These are phyloP conservation scores for Arthrocladium fulminans DNA, from an alignment of 2,329 filamentous ascomycete genomes.

Conservation along the genomic window DNA sequence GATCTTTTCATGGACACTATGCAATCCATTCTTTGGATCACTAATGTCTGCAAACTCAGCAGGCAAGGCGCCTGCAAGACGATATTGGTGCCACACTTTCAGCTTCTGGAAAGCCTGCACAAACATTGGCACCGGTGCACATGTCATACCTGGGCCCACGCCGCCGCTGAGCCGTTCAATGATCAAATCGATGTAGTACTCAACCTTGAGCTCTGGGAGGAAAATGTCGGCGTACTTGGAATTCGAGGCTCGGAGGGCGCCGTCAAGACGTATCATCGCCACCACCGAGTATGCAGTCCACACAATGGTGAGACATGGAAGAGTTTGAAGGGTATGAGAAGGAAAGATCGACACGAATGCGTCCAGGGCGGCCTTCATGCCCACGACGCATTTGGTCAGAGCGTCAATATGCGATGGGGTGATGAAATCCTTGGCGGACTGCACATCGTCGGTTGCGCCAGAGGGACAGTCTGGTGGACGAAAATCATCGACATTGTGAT, in stretches of 20 bases:
- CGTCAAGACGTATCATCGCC: slow-evolving; percentile 64
- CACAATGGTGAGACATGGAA: slow-evolving; percentile 63
- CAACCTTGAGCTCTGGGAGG: slow-evolving; percentile 55
- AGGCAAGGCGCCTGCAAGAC: slow-evolving; percentile 28
- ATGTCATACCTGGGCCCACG: slow-evolving; percentile 53
- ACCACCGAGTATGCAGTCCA: slow-evolving; percentile 64
- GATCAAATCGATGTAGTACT: slow-evolving; percentile 59
- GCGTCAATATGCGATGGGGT: slow-evolving; percentile 56
- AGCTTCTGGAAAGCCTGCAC: slow-evolving; percentile 61
- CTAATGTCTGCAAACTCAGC: slow-evolving; percentile 7
- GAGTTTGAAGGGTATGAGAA: slow-evolving; percentile 39
- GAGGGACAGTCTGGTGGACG: slow-evolving; percentile 32
- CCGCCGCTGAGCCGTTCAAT: slow-evolving; percentile 60
- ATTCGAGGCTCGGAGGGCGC: slow-evolving; percentile 53
- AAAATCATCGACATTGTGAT: slow-evolving; percentile 50
- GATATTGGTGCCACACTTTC: slow-evolving; percentile 55
- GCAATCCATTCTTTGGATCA: slow-evolving; percentile 7
- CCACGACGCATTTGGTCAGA: slow-evolving; percentile 54
- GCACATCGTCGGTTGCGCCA: slow-evolving; percentile 26
- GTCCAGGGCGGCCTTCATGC: slow-evolving; percentile 28
- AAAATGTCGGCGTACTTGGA: slow-evolving; percentile 61
- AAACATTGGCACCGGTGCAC: slow-evolving; percentile 51
- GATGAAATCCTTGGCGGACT: slow-evolving; percentile 21
- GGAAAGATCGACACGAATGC: slow-evolving; percentile 6
- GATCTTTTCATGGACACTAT: slow-evolving; percentile 8